Conservation (phyloP, 1,139 yeast species). For the Debaryomyces coudertii region DNA sequence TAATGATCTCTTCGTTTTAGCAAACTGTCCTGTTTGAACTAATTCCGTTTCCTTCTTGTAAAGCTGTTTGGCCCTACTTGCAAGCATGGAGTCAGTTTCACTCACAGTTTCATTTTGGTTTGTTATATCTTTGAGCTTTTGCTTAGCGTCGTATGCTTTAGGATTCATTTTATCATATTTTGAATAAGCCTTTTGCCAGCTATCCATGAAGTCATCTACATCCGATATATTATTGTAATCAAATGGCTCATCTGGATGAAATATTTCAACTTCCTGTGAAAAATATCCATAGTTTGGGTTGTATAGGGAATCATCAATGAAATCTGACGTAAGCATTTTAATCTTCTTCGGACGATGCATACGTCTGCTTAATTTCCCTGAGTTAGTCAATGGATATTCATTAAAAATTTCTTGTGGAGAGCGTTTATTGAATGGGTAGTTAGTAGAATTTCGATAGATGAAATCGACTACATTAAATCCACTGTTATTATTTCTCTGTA, state of each 20-base stretch:
- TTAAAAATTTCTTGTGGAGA: slow-evolving; percentile 47
- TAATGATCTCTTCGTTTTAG: slow-evolving; percentile 42
- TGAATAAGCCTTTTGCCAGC: slow-evolving; percentile 70
- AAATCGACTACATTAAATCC: slow-evolving; percentile 38
- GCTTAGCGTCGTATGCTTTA: slow-evolving; percentile 16
- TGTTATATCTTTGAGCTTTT: slow-evolving; percentile 20
- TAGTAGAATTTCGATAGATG: slow-evolving; percentile 46
- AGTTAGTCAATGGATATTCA: slow-evolving; percentile 43
- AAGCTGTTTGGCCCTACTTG: slow-evolving; percentile 36
- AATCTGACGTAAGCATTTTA: slow-evolving; percentile 75
- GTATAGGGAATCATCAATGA: slow-evolving; percentile 82
- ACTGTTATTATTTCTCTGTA: slow-evolving; percentile 26
- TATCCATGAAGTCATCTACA: slow-evolving; percentile 69
- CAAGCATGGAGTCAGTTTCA: slow-evolving; percentile 31
- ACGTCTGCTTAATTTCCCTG: slow-evolving; percentile 49
- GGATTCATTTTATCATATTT: slow-evolving; percentile 48
- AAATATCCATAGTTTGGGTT: slow-evolving; percentile 85
- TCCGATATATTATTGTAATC: slow-evolving; percentile 61
- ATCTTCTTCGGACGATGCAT: slow-evolving; percentile 59
- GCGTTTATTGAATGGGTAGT: slow-evolving; percentile 45
- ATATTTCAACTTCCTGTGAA: slow-evolving; percentile 75
- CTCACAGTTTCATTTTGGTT: slow-evolving; percentile 18
- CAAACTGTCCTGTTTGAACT: slow-evolving; percentile 15
- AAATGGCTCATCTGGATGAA: slow-evolving; percentile 64
- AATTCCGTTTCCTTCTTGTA: slow-evolving; percentile 32